Evolutionary conservation across 768 basidiomycete genomes (phyloP), one percentile per base, ranked within the genome.

Genomic region (Boletus subparvulus): DNA sequence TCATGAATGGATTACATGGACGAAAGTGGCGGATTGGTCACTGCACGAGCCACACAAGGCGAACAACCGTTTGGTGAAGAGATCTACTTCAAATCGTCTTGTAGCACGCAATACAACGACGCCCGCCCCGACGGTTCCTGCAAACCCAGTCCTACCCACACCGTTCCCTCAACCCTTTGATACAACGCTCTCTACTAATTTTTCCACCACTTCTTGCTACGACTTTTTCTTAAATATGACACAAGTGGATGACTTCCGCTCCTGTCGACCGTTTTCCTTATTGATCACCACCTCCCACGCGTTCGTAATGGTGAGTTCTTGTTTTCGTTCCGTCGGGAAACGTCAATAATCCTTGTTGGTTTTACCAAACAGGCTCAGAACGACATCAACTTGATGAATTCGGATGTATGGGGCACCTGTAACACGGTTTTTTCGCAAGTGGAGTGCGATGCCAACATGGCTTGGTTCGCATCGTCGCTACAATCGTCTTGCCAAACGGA

Each of bases 91-190:
- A 5, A 47, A 11, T 44, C 51, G 9, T 43, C 47, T 56, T 19
- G 57, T 41, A 26, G 37, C 41, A 26, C 52, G 52, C 28, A 36
- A 46, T 30, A 47, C 63, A 12, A 50, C 69, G 4, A 61, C 70
- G 6, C 33, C 65, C 8, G 44, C 65, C 14, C 52, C 67, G 33
- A 61, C 73, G 9, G 62, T 72, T 59, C 50, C 75, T 62, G 37
- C 53, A 65, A 28, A 63, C 4, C 83, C 87, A 3, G 57, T 61
- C 8, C 77, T 92, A 26, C 88, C 90, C 9, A 83, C 82, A 6
- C 91, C 91, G 0, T 92, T 93, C 68, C 88, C 88, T 4, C 88
- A 90, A 59, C 79, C 89, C 0, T 85, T 85, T 66, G 90, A 90
- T 65, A 75, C 80, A 6, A 78, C 79, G 3, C 67, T 93, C 48